Base-by-base conservation (phyloP, 2,329 filamentous ascomycete genomes). In the Fusarium staphyleae region DNA sequence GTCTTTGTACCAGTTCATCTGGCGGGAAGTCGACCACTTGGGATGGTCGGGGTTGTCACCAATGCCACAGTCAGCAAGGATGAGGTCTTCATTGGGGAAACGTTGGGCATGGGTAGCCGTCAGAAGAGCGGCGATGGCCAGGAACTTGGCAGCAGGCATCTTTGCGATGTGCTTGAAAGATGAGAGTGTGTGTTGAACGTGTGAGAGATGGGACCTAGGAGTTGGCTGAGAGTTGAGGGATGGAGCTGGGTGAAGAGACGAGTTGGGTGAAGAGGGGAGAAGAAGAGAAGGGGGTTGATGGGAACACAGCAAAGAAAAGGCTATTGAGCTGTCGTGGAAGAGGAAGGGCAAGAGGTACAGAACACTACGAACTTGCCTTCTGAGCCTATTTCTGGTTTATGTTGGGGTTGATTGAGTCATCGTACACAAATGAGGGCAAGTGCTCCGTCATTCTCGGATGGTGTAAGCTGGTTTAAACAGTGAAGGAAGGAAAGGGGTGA, bases 1-100 rank as follows among this genome's bases (percentile, higher is more conserved):
- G 9, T 75, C 69, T 37, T 72, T 47, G 48, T 77, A 77, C 75
- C 75, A 77, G 55, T 77, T 77, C 63, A 77, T 73, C 59, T 77
- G 75, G 33, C 75, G 75, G 36, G 75, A 77, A 5, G 75, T 77
- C 6, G 75, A 77, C 75, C 75, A 77, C 28, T 66, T 68, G 9
- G 69, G 63, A 33, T 77, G 72, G 6, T 69, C 66, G n/a, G 69
- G 65, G 61, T 77, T 75, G 52, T 75, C 71, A 5, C 75, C 75
- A 48, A 77, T 76, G 24, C 75, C 75, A 48, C 75, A 77, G 45
- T 77, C 75, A 24, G 74, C 74, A 39, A 77, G 71, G 32, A 77
- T 67, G 32, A 77, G 71, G 13, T 76, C 70, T 56, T 74, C 74
- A 12, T 70, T 66, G 28, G 65, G 63, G 29, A 69, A 63, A 46